Conservation (phyloP, 208 protist species). For the Balamuthia mandrillaris region DNA sequence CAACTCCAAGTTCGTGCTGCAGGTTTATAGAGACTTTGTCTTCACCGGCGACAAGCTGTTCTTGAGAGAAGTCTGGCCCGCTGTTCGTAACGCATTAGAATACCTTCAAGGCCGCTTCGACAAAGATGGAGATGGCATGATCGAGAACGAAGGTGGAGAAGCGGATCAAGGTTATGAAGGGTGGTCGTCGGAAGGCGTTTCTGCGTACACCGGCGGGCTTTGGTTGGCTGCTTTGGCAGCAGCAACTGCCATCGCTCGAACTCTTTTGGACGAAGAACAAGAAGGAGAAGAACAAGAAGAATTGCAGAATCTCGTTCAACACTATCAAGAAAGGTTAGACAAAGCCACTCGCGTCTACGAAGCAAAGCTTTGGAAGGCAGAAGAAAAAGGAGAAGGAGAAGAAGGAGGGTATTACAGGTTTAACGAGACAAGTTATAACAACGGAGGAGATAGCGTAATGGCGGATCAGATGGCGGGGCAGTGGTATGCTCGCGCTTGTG, state of each 20-base stretch:
- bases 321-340: constrained; percentile 30
- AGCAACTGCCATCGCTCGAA: not conserved
- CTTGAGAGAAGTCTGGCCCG: constrained; percentile 47
- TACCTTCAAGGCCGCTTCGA: constrained; percentile 23
- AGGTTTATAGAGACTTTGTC: constrained; percentile 70
- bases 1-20: constrained; percentile 70
- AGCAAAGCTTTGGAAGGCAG: not conserved
- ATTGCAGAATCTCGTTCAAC: not conserved
- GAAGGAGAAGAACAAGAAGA: not conserved
- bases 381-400: not conserved
- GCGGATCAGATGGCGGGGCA: constrained; percentile 59
- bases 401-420: constrained; percentile 62
- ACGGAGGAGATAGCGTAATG: constrained; percentile 57
- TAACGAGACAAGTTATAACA: constrained; percentile 33
- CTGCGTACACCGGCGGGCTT: constrained; percentile 70
- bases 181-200: constrained; percentile 55
- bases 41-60: constrained; percentile 53
- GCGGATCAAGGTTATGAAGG: constrained; percentile 74
- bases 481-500: constrained; percentile 58
- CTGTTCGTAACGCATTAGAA: constrained; percentile 20
- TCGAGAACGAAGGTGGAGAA: constrained; percentile 70
- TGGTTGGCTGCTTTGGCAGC: constrained; percentile 60
- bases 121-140: constrained; percentile 61
- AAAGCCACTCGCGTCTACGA: constrained; percentile 26
- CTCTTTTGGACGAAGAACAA: not conserved